Conservation (phyloP, 306 rosid species). For the Ormosia semicastrata region DNA sequence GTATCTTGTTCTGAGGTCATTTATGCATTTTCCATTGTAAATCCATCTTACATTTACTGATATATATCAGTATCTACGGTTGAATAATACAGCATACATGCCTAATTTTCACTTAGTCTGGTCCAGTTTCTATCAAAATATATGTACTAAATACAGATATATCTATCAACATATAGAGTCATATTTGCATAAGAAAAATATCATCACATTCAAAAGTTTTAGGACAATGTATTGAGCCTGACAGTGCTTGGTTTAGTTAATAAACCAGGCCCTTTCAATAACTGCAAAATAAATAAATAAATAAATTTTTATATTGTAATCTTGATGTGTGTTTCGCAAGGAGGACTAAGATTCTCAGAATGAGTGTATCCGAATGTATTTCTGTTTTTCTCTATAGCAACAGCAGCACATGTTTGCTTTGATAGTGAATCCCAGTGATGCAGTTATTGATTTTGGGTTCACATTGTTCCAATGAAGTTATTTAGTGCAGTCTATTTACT, state of each 20-base stretch:
- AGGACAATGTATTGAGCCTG: not conserved
- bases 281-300: not conserved
- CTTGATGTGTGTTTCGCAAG: not conserved
- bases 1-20: no score
- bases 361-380: not conserved
- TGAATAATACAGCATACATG: no score
- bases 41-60: no score
- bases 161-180: not conserved
- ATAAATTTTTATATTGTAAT: not conserved
- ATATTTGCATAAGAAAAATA: not conserved
- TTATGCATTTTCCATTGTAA: no score
- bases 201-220: not conserved
- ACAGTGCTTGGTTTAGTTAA: not conserved
- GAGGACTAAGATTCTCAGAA: not conserved
- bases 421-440: not conserved
- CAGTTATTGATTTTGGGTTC: not conserved
- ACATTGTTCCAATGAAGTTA: not conserved
- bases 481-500: not conserved
- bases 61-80: no score
- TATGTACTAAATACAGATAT: no score
- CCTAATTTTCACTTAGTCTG: no score
- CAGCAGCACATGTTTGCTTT: not conserved
- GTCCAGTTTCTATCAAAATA: no score
- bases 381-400: not conserved
- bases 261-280: not conserved